Percentiles rank a stretch among this genome's conserved stretches.
Conservation (phyloP, 192 early-diverging fungal species). For the Linnemannia zychae region DNA sequence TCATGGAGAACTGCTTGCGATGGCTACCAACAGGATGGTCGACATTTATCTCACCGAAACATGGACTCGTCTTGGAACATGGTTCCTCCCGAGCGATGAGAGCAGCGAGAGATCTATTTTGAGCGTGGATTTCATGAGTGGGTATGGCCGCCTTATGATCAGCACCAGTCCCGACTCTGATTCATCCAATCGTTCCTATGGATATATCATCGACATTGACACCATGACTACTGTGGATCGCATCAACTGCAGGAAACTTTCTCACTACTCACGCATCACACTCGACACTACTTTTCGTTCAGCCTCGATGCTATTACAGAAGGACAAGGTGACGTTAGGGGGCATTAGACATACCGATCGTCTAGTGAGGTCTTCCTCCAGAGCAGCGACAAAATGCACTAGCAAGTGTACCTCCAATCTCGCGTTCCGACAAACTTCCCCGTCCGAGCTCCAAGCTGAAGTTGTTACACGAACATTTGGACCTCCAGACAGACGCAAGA, state of each 20-base stretch:
- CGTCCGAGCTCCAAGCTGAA: background rate
- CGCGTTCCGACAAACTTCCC: background rate
- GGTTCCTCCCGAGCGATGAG: background rate
- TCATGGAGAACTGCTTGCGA: background rate
- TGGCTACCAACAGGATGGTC: background rate
- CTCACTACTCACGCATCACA: background rate
- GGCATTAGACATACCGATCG: background rate
- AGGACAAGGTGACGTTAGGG: background rate
- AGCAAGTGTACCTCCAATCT: background rate
- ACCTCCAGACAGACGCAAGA: background rate
- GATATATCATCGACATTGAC: background rate
- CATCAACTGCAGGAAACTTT: background rate
- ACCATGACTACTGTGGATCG: background rate
- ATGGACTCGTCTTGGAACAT: background rate
- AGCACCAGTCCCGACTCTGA: background rate
- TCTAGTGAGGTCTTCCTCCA: background rate
- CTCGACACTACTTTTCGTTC: background rate
- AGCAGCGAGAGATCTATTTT: background rate
- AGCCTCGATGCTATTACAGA: background rate
- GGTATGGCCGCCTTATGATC: background rate
- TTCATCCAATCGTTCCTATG: background rate
- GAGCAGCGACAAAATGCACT: background rate
- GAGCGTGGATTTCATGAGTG: background rate
- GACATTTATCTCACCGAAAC: background rate
- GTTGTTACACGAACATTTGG: background rate